phyloP scores from a whole-genome alignment of 352 stramenopile species.

The Globisporangium rhizosaccharum region DNA sequence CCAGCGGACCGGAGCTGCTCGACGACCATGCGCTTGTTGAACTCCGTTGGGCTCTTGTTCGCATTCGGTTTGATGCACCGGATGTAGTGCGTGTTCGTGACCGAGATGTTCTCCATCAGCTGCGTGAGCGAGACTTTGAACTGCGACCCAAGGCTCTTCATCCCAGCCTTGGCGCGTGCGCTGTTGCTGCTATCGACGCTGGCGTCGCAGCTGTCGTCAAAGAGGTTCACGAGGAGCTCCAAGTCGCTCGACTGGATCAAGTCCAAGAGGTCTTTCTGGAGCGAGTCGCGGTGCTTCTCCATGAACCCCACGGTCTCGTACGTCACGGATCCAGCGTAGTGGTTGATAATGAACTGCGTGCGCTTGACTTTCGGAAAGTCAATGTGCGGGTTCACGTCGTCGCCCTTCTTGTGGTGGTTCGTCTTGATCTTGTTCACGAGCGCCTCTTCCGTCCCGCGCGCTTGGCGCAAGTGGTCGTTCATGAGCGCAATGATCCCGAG shows the following conservation, averaged over 20 bases:
- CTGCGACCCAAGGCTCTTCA: conserved; percentile 78
- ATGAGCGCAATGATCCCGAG: conserved; percentile 86
- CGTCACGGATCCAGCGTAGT: conserved; percentile 93
- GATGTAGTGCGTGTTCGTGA: conserved; percentile 84
- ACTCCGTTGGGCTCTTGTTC: conserved; percentile 82
- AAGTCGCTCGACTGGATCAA: conserved; percentile 76
- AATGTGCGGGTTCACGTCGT: conserved; percentile 66
- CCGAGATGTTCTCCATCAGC: conserved; percentile 85
- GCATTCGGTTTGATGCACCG: conserved; percentile 88
- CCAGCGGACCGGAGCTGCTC: conserved; percentile 88
- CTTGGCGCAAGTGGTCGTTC: conserved; percentile 85
- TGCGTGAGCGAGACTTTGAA: conserved; percentile 81
- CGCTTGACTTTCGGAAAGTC: conserved; percentile 86
- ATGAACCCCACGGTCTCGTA: conserved; percentile 95
- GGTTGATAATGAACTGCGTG: conserved; percentile 93
- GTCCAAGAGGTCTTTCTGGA: conserved; percentile 94
- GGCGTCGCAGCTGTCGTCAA: conserved; percentile 52
- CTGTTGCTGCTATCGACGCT: conserved; percentile 23
- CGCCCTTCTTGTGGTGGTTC: conserved; percentile 75
- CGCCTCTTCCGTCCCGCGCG: conserved; percentile 81
- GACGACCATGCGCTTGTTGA: conserved; percentile 89
- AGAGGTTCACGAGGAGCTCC: conserved; percentile 62
- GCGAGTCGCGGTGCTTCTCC: conserved; percentile 94
- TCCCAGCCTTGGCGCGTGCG: conserved; percentile 44
- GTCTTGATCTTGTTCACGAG: conserved; percentile 86